A percentile compares a stretch with the other conserved stretches of the same genome.
Conservation (phyloP, 352 stramenopile species). For the Phytophthora parvispora region DNA sequence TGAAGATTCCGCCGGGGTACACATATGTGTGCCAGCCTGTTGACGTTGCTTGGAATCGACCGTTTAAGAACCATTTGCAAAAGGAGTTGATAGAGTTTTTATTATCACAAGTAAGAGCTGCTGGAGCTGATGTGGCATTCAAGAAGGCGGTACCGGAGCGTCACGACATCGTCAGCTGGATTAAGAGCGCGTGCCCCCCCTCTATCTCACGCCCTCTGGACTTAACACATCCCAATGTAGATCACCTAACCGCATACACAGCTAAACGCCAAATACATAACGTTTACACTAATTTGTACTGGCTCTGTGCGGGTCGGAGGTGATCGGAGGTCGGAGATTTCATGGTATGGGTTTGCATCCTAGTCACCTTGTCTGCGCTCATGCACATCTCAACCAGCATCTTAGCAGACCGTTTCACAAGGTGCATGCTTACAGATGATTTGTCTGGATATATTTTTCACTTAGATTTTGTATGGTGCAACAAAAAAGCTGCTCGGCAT, state of each 20-base stretch:
- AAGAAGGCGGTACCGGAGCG: neutral
- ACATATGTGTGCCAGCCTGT: constrained; percentile 5
- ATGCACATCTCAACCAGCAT: neutral
- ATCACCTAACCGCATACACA: neutral
- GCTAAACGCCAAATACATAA: neutral
- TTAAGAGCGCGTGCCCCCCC: neutral
- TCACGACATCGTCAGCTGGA: neutral
- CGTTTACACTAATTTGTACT: neutral
- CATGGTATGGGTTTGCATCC: neutral
- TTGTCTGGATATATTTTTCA: neutral
- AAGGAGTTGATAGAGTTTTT: neutral
- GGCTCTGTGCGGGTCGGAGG: neutral
- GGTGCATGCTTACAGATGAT: neutral
- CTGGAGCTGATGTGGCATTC: neutral
- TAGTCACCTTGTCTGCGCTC: neutral
- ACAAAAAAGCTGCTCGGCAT: neutral
- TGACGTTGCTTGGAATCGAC: constrained; percentile 1
- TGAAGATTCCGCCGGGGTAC: constrained; percentile 9
- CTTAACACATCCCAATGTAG: neutral
- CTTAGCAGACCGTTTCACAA: neutral
- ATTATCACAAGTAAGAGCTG: constrained; percentile 1
- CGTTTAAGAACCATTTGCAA: neutral
- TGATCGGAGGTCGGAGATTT: neutral
- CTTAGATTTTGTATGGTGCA: neutral
- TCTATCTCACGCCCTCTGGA: neutral